Base-by-base conservation (phyloP, 2,329 filamentous ascomycete genomes). In the Fusarium begoniae region DNA sequence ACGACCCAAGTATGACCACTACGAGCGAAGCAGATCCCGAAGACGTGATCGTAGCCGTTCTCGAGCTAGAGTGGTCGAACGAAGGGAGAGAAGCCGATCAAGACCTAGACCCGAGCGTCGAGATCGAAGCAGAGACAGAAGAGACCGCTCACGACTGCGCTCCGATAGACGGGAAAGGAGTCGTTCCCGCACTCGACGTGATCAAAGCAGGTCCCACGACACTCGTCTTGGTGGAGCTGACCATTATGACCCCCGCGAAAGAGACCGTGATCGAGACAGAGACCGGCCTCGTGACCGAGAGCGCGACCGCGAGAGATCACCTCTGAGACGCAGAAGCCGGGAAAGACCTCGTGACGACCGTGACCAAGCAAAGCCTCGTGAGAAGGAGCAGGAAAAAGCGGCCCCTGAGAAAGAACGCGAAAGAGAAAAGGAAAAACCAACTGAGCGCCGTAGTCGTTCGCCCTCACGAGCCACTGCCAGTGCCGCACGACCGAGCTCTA, bases 361-460 rank as follows among this genome's bases (percentile, higher is more conserved):
- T 11, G 75, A 78, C 3, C 70, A 75, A 26, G 78, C 72, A 18
- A 70, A 72, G 40, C 58, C 76, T 14, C 75, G 75, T 75, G 60
- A 73, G 12, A 74, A 64, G 44, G 71, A 74, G 30, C 74, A 70
- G 72, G 55, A 74, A 26, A 66, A 62, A 37, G 65, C 28, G 9
- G 73, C 63, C 2, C 75, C 65, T 2, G 55, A 75, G 40, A 70
- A 55, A 40, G 69, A 69, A 26, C 37, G 51, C 20, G 51, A 55
- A 32, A 60, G 30, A 11, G 37, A 67, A 28, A 70, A 66, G 30
- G 61, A 62, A 48, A 76, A 76, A 10, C 70, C 79, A 24, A 77
- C 80, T n/a, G 82, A 84, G 38, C 82, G 83, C 15, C 82, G 80
- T 62, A 87, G 85, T 72, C 83, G 85, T 26, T 87, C 87, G 30